A percentile compares a stretch with the other conserved stretches of the same genome.
These are phyloP conservation scores for Aspergillus olivimuriae DNA, from an alignment of 495 filamentous ascomycete genomes.

Conservation along the genomic window DNA sequence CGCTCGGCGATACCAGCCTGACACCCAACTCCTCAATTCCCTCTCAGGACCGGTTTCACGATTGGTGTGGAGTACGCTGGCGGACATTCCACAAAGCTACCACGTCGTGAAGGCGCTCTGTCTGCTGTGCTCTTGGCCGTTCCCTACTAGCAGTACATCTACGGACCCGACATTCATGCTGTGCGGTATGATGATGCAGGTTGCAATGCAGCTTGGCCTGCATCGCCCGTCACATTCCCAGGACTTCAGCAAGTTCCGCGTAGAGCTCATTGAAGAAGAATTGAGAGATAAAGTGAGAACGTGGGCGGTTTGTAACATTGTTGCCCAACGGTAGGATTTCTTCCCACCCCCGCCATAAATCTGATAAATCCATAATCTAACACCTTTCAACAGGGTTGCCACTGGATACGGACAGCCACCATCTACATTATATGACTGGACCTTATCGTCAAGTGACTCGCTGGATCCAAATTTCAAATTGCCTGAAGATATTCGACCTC, in stretches of 20 bases:
- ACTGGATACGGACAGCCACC: constrained; percentile 90
- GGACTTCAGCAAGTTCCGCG: constrained; percentile 78
- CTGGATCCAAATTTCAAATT: constrained; percentile 61
- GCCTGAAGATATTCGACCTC: constrained; percentile 56
- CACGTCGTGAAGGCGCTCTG: constrained; percentile 89
- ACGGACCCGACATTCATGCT: constrained; percentile 87
- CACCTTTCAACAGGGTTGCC: constrained; percentile 51
- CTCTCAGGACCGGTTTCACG: constrained; percentile 67
- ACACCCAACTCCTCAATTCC: constrained; percentile 59
- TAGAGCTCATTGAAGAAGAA: constrained; percentile 79
- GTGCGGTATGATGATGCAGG: constrained; percentile 86
- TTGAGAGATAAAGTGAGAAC: constrained; percentile 79
- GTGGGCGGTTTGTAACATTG: constrained; percentile 90
- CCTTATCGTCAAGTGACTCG: constrained; percentile 57
- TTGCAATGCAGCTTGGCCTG: constrained; percentile 83
- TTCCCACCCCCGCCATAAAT: no score
- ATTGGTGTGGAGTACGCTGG: constrained; percentile 75
- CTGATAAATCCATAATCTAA: no score
- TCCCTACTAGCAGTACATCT: constrained; percentile 80
- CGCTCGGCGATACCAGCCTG: constrained; percentile 62
- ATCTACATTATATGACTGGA: constrained; percentile 85
- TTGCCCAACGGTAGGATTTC: constrained; percentile 64
- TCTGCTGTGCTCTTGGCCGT: constrained; percentile 84
- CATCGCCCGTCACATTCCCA: constrained; percentile 86
- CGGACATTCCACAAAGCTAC: constrained; percentile 78